Percentiles rank a stretch among this genome's conserved stretches.
Conservation (phyloP, 1,284 basidiomycete genomes). For the Ceratobasidium sp. region DNA sequence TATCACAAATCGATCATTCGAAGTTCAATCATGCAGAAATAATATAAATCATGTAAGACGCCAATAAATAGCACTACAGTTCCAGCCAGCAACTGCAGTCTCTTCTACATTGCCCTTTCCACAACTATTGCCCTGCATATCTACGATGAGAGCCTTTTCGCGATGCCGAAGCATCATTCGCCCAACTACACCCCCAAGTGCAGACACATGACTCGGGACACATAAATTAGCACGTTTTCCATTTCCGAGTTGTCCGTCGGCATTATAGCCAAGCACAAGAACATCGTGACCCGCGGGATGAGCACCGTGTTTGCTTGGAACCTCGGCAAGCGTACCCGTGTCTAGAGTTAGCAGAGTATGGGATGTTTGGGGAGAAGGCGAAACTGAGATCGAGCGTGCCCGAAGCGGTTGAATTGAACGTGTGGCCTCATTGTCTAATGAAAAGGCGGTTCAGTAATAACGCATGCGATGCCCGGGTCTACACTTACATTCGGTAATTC, state of each 20-base stretch:
- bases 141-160: slow-evolving; percentile 62
- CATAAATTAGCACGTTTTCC: slow-evolving; percentile 78
- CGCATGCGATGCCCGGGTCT: slow-evolving; percentile 8
- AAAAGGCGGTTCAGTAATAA: slow-evolving; percentile 10
- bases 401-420: slow-evolving; percentile 68
- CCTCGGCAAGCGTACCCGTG: slow-evolving; percentile 53
- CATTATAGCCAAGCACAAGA: slow-evolving; percentile 70
- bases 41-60: slow-evolving; percentile 16
- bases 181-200: slow-evolving; percentile 47
- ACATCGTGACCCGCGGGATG: slow-evolving; percentile 62
- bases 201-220: slow-evolving; percentile 64
- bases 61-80: slow-evolving; percentile 43
- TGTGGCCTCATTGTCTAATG: slow-evolving; percentile 70
- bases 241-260: slow-evolving; percentile 81
- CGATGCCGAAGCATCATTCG: slow-evolving; percentile 63
- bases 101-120: slow-evolving; percentile 74
- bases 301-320: slow-evolving; percentile 2
- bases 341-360: slow-evolving; percentile 71
- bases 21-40: not conserved
- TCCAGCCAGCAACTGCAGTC: slow-evolving; percentile 56
- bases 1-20: slow-evolving; percentile 9
- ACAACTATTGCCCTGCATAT: slow-evolving; percentile 70
- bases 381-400: slow-evolving; percentile 72
- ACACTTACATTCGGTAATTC: slow-evolving; percentile 77
- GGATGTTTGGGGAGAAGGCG: slow-evolving; percentile 70